phyloP scores from a whole-genome alignment of 202 grass and related monocot genomes.

The Carex arenaria region DNA sequence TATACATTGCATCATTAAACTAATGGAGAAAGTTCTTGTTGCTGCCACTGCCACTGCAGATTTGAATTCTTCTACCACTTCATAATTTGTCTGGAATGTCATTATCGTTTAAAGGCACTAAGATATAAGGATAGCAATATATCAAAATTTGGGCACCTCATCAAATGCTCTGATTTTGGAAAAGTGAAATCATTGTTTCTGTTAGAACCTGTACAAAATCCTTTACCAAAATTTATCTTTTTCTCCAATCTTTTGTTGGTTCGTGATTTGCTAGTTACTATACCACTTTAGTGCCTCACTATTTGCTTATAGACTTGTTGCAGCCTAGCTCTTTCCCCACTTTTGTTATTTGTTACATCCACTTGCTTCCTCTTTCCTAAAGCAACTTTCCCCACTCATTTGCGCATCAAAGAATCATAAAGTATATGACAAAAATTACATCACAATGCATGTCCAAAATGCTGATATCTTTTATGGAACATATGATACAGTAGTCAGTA shows the following conservation, averaged over 20 bases:
- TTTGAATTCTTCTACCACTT: background rate
- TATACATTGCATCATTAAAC: background rate
- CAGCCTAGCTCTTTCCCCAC: background rate
- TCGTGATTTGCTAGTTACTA: background rate
- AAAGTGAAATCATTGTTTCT: slow-evolving; percentile 12
- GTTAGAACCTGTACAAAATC: slow-evolving; percentile 4
- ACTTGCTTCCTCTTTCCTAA: slow-evolving; percentile 16
- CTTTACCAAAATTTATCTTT: background rate
- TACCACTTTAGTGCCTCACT: background rate
- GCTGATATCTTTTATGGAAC: background rate
- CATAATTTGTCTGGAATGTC: background rate
- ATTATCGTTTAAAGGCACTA: background rate
- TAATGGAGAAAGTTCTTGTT: background rate
- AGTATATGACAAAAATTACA: background rate
- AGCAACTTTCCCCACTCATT: slow-evolving; percentile 3
- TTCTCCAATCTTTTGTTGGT: background rate
- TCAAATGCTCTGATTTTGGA: background rate
- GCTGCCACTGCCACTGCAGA: background rate
- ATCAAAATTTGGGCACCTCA: background rate
- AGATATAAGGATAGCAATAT: background rate
- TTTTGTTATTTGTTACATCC: slow-evolving; percentile 17
- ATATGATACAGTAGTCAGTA: background rate
- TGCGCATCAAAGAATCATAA: background rate
- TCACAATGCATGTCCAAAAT: background rate
- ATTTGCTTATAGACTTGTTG: background rate